Evolutionary conservation across 331 rosid species (phyloP).

Genomic region (Quercus tomentella): DNA sequence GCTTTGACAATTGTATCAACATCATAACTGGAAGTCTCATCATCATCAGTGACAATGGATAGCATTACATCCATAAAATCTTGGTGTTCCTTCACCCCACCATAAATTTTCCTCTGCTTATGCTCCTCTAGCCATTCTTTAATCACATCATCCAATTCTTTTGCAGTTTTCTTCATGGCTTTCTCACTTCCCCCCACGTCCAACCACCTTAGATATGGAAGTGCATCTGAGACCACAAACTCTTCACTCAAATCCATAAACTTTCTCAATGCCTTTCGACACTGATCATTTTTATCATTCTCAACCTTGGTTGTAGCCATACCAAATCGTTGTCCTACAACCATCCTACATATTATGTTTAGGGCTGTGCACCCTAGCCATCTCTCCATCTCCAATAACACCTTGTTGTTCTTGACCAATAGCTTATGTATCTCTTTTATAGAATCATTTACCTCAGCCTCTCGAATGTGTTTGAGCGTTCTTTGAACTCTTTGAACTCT

Average conservation of each 20-base stretch:
- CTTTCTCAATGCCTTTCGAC: constrained; percentile 15
- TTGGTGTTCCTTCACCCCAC: neutral
- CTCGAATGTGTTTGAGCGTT: constrained; percentile 1
- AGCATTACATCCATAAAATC: constrained; percentile 55
- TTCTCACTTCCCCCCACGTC: constrained; percentile 58
- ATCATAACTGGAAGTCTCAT: constrained; percentile 7
- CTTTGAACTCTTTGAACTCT: neutral
- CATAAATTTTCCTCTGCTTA: constrained; percentile 14
- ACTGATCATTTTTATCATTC: neutral
- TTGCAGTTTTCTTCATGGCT: constrained; percentile 32
- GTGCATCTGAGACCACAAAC: constrained; percentile 29
- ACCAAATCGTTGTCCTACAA: constrained; percentile 16
- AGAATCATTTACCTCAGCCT: neutral
- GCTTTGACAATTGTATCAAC: constrained; percentile 36
- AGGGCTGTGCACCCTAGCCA: constrained; percentile 18
- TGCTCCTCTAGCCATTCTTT: constrained; percentile 7
- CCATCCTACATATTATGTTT: neutral
- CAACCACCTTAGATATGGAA: constrained; percentile 58
- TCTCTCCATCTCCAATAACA: constrained; percentile 17
- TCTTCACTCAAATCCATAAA: constrained; percentile 13
- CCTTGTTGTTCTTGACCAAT: too few relatives aligned
- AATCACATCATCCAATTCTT: constrained; percentile 24
- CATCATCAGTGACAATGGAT: neutral
- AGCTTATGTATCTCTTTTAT: too few relatives aligned
- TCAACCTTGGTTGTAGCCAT: neutral